Evolutionary conservation across 345 rosid species (phyloP).

Genomic region (Gossypium longicalyx): DNA sequence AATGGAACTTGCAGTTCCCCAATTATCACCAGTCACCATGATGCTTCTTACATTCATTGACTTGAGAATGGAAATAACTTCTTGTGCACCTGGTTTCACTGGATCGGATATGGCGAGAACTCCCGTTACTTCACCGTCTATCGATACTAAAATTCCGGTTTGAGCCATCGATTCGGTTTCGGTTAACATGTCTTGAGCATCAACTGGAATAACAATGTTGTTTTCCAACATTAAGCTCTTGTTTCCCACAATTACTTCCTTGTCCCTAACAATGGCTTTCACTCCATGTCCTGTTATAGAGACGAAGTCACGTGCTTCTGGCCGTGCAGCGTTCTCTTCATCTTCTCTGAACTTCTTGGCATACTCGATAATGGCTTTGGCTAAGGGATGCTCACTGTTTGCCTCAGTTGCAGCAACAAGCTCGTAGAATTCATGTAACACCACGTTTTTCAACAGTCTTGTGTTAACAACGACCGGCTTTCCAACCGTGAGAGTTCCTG

Average conservation of each 20-base stretch:
- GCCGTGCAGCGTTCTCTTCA: slow-evolving; percentile 79
- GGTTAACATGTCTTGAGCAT: slow-evolving; percentile 64
- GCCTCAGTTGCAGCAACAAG: slow-evolving; percentile 88
- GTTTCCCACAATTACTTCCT: slow-evolving; percentile 75
- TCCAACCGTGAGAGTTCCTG: slow-evolving; percentile 91
- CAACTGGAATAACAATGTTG: slow-evolving; percentile 40
- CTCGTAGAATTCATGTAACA: slow-evolving; percentile 68
- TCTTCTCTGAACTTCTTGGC: slow-evolving; percentile 74
- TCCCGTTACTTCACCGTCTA: slow-evolving; percentile 57
- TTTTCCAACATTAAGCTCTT: slow-evolving; percentile 54
- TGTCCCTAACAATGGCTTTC: slow-evolving; percentile 54
- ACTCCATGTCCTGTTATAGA: slow-evolving; percentile 87
- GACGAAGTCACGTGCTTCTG: slow-evolving; percentile 66
- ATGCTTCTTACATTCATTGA: slow-evolving; percentile 76
- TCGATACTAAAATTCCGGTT: slow-evolving; percentile 70
- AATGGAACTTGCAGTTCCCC: slow-evolving; percentile 92
- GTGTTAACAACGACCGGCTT: slow-evolving; percentile 83
- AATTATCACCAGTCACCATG: slow-evolving; percentile 93
- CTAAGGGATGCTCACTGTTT: slow-evolving; percentile 92
- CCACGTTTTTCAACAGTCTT: slow-evolving; percentile 63
- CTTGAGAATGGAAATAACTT: slow-evolving; percentile 70
- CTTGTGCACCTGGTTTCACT: slow-evolving; percentile 62
- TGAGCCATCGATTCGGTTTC: slow-evolving; percentile 76
- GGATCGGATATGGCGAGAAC: slow-evolving; percentile 79
- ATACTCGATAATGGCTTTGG: slow-evolving; percentile 76